These are phyloP conservation scores for Heliocybe sulcata DNA, from an alignment of 1,284 basidiomycete genomes.

Conservation along the genomic window DNA sequence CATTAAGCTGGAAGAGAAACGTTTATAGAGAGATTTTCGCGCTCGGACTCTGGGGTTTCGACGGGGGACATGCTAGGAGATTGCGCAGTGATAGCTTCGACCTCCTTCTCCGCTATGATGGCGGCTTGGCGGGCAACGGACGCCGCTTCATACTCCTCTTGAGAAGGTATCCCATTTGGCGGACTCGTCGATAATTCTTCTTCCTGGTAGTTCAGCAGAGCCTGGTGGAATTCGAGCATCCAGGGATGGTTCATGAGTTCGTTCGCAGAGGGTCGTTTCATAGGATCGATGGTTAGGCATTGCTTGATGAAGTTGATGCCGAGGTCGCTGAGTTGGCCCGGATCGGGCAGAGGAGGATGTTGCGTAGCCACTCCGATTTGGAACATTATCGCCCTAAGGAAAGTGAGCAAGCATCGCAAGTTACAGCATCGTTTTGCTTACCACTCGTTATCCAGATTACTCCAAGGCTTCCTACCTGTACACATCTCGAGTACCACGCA, in stretches of 20 bases:
- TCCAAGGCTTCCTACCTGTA: slow-evolving; percentile 97
- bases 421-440: slow-evolving; percentile 26
- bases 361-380: slow-evolving; percentile 97
- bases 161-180: slow-evolving; percentile 35
- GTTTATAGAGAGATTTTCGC: not conserved
- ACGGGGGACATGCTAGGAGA: slow-evolving; percentile 24
- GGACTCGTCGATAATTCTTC: slow-evolving; percentile 48
- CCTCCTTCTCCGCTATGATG: slow-evolving; percentile 52
- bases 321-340: slow-evolving; percentile 80
- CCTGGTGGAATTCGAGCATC: slow-evolving; percentile 79
- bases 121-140: slow-evolving; percentile 50
- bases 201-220: slow-evolving; percentile 59
- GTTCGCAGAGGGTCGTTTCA: slow-evolving; percentile 75
- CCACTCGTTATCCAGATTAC: slow-evolving; percentile 99
- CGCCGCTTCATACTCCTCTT: slow-evolving; percentile 41
- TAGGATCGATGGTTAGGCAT: slow-evolving; percentile 87
- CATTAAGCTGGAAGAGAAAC: not conserved
- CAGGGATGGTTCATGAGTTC: slow-evolving; percentile 89
- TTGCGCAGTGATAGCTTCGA: slow-evolving; percentile 35
- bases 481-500: slow-evolving; percentile 96
- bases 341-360: slow-evolving; percentile 92
- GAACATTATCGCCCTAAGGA: slow-evolving; percentile 93
- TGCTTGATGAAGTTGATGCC: slow-evolving; percentile 94
- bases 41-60: slow-evolving; percentile 15
- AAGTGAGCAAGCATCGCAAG: not conserved